Evolutionary conservation across 192 early-diverging fungal species (phyloP), one percentile per base, ranked within the genome.

Genomic region (Geosiphon pyriformis): DNA sequence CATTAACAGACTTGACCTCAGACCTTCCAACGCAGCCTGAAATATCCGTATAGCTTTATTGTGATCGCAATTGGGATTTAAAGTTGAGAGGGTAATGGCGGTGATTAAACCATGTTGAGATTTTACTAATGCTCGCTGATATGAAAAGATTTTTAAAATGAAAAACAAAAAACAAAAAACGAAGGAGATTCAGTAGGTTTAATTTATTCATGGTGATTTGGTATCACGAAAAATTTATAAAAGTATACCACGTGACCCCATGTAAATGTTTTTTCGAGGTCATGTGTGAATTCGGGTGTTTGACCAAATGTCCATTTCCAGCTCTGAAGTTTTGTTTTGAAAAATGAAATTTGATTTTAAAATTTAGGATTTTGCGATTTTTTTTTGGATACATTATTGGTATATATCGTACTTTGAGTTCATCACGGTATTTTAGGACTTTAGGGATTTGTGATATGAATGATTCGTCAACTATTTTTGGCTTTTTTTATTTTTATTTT

Each of bases 221-320:
- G n/a, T n/a, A n/a, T n/a, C n/a, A n/a, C n/a, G n/a, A n/a, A n/a
- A n/a, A n/a, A n/a, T n/a, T n/a, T 47, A 42, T 27, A 20, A n/a
- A 0, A 59, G 65, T 69, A 62, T 82, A 85, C 84, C 49, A 84
- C 76, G 48, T 69, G 55, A 3, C 84, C 84, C 83, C 83, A 85
- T 1, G 61, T 23, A 70, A 87, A 84, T n/a, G 70, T 49, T 4
- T 65, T 72, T 34, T 77, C 70, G n/a, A 83, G 34, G 10, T 76
- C 49, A 72, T 88, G 78, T 2, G 78, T 84, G 69, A 97, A 97
- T 68, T 90, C 85, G 27, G 95, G 95, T 6, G 95, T 95, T 79
- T 94, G 91, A 4, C 90, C 93, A 60, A 81, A 95, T 57, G 85
- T 88, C 94, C 95, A 98, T 29, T 94, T 88, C 90, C 90, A 93